These are phyloP conservation scores for Globisporangium alternatum DNA, from an alignment of 352 stramenopile species.

Conservation along the genomic window DNA sequence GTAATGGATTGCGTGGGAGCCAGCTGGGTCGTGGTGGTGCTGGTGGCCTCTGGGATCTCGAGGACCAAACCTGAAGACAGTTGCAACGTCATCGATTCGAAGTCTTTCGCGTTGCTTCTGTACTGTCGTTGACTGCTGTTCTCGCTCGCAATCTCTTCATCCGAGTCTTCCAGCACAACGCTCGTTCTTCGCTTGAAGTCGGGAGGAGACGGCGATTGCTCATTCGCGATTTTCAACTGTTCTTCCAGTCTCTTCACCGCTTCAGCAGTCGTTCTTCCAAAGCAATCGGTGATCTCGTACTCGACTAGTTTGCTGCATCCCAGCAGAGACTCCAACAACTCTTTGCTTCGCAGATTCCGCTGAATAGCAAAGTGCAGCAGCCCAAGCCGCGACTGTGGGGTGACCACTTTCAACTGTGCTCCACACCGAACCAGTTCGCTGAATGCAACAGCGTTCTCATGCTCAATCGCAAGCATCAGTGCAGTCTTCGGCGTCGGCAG, in stretches of 20 bases:
- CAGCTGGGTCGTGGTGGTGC: not conserved
- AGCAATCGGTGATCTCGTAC: constrained; percentile 32
- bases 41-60: not conserved
- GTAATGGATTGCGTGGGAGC: constrained; percentile 1
- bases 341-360: constrained; percentile 7
- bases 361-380: constrained; percentile 47
- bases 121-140: not conserved
- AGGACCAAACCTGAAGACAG: not conserved
- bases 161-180: constrained; percentile 14
- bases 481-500: constrained; percentile 31
- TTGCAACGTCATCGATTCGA: not conserved
- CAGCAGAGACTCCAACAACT: constrained; percentile 17
- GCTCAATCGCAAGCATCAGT: constrained; percentile 55
- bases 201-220: not conserved
- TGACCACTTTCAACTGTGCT: constrained; percentile 38
- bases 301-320: constrained; percentile 12
- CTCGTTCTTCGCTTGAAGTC: constrained; percentile 6
- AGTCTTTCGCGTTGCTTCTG: not conserved
- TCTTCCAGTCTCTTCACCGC: constrained; percentile 16
- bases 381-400: constrained; percentile 42
- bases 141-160: not conserved
- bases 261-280: constrained; percentile 33
- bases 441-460: constrained; percentile 45
- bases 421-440: constrained; percentile 43
- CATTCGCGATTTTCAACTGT: constrained; percentile 9